A percentile compares a stretch with the other conserved stretches of the same genome.
Conservation (phyloP, 2,329 filamentous ascomycete species). For the Scopulariopsis brevicaulis region DNA sequence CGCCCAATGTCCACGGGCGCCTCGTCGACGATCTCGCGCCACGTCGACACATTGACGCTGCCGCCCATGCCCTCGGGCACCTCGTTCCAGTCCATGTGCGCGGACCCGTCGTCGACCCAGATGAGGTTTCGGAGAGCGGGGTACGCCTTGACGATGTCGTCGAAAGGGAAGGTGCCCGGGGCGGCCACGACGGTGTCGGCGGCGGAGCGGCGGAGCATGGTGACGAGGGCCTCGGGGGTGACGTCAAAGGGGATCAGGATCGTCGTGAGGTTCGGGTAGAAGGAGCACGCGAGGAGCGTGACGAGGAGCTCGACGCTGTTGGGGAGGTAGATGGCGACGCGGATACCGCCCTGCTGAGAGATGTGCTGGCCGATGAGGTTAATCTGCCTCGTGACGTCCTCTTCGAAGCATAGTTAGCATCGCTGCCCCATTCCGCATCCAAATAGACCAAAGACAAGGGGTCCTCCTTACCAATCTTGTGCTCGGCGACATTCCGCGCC, state of each 20-base stretch:
- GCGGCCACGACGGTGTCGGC: conserved; percentile 76
- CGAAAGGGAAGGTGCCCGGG: conserved; percentile 77
- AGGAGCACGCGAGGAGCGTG: conserved; percentile 77
- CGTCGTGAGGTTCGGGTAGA: conserved; percentile 70
- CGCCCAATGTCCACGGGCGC: conserved; percentile 42
- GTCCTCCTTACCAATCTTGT: conserved; percentile 42
- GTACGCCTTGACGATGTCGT: conserved; percentile 57
- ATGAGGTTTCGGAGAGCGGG: conserved; percentile 65
- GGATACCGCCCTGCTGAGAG: conserved; percentile 58
- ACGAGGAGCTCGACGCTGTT: conserved; percentile 85
- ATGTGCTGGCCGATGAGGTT: conserved; percentile 74
- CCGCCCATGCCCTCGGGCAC: conserved; percentile 67
- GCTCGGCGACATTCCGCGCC: conserved; percentile 61
- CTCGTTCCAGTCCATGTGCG: conserved; percentile 92
- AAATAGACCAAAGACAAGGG: neutral
- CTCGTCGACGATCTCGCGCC: conserved; percentile 80
- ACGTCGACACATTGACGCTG: conserved; percentile 73
- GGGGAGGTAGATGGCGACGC: conserved; percentile 80
- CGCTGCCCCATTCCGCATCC: neutral
- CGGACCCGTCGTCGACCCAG: conserved; percentile 86
- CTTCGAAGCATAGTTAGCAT: conserved; percentile 20
- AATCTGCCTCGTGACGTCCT: conserved; percentile 73
- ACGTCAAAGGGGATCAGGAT: conserved; percentile 78
- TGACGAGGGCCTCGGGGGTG: conserved; percentile 53
- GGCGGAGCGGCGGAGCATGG: conserved; percentile 60